Percentiles rank a stretch among this genome's conserved stretches.
Evolutionary conservation across 176 grass and related monocot species (phyloP).

Genomic region (Hsuehochloa calcarea): DNA sequence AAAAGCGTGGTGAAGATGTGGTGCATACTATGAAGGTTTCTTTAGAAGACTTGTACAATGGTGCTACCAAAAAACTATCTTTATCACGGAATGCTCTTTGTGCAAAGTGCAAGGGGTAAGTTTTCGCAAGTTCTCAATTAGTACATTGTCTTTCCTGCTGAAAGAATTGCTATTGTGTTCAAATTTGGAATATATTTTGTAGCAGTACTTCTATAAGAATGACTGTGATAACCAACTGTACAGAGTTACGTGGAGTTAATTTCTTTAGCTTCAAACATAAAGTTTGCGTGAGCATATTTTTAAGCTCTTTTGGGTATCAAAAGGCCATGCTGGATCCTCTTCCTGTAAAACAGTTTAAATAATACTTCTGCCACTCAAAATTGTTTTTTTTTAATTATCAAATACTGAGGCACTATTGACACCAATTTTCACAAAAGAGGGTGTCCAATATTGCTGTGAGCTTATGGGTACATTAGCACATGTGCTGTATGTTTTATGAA

Average conservation of each 20-base stretch:
- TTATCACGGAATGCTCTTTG: conserved; percentile 75
- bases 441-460: background rate
- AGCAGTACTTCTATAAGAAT: background rate
- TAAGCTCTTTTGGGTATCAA: background rate
- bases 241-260: background rate
- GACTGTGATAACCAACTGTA: background rate
- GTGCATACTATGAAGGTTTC: conserved; percentile 84
- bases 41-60: conserved; percentile 90
- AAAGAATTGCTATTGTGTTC: conserved; percentile 1
- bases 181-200: background rate
- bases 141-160: background rate
- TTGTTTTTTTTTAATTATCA: background rate
- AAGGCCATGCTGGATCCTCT: background rate
- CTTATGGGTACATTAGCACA: background rate
- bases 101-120: conserved; percentile 90
- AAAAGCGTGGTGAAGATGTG: conserved; percentile 82
- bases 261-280: background rate
- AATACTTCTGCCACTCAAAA: background rate
- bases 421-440: background rate
- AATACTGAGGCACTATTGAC: background rate
- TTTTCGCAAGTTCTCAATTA: background rate
- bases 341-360: background rate
- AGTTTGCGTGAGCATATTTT: background rate
- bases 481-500: background rate
- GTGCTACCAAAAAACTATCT: conserved; percentile 77